A percentile compares a stretch with the other conserved stretches of the same genome.
These are phyloP conservation scores for Leishmania arabica DNA, from an alignment of 208 protist genomes.

Conservation along the genomic window DNA sequence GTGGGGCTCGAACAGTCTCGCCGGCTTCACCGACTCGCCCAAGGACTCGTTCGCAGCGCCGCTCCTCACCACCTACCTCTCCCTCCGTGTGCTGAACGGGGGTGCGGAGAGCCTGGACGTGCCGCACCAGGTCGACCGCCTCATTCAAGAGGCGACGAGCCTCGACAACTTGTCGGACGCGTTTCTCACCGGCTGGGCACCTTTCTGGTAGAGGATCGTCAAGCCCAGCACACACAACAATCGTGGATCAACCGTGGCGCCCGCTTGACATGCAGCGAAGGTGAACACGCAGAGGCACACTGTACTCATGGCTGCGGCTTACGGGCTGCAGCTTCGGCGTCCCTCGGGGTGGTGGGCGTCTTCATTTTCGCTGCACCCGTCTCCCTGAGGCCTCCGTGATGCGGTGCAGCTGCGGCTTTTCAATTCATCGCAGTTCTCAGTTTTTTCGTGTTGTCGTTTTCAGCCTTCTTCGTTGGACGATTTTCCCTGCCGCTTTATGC, in stretches of 20 bases:
- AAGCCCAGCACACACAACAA: background rate
- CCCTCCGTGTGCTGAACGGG: conserved; percentile 56
- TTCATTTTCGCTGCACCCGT: background rate
- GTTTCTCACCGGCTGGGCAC: conserved; percentile 91
- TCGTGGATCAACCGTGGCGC: background rate
- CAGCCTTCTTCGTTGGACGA: background rate
- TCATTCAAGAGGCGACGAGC: conserved; percentile 90
- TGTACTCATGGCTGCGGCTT: background rate
- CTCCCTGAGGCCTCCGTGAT: background rate
- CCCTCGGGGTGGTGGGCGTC: background rate
- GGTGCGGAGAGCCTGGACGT: conserved; percentile 73
- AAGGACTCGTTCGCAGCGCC: conserved; percentile 50
- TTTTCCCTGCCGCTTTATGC: background rate
- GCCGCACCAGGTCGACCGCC: conserved; percentile 84
- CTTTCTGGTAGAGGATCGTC: conserved; percentile 76
- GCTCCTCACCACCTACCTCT: conserved; percentile 79
- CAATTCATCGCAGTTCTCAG: background rate
- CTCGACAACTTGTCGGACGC: conserved; percentile 89
- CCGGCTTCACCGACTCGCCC: conserved; percentile 43
- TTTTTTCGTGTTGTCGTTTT: background rate
- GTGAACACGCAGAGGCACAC: background rate
- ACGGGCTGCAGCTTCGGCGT: background rate
- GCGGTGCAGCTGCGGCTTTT: background rate
- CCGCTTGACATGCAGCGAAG: background rate
- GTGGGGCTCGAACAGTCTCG: conserved; percentile 47